These are phyloP conservation scores for Jacaranda copaia DNA, from an alignment of 257 asterid genomes.

Conservation along the genomic window DNA sequence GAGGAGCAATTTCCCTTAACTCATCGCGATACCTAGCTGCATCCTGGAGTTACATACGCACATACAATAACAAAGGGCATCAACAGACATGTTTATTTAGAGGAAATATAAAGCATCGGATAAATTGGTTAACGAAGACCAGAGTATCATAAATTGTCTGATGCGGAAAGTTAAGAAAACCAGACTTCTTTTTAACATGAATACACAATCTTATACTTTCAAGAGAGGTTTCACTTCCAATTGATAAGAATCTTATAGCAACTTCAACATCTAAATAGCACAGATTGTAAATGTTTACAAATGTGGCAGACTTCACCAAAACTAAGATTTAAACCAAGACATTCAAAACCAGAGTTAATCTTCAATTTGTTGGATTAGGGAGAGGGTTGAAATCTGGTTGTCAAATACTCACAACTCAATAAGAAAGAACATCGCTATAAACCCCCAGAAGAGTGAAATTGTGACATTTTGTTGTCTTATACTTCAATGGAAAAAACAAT, in stretches of 20 bases:
- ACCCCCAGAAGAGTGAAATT: neutral
- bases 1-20: constrained; percentile 69
- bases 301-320: constrained; percentile 14
- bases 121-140: neutral
- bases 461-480: neutral
- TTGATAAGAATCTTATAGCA: neutral
- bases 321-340: neutral
- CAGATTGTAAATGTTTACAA: neutral
- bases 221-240: neutral
- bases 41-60: constrained; percentile 52
- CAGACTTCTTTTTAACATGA: neutral
- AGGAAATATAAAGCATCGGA: neutral
- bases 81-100: constrained; percentile 5
- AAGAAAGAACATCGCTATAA: neutral
- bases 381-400: neutral
- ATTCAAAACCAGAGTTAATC: neutral
- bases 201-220: neutral
- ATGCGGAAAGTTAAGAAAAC: neutral
- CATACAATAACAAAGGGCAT: neutral
- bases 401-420: neutral
- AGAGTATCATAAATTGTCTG: neutral
- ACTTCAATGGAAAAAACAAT: no score
- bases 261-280: neutral
- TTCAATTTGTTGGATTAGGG: neutral
- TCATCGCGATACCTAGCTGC: constrained; percentile 68